A percentile compares a stretch with the other conserved stretches of the same genome.
These are phyloP conservation scores for Candida krabiensis DNA, from an alignment of 805 yeast species.

Conservation along the genomic window DNA sequence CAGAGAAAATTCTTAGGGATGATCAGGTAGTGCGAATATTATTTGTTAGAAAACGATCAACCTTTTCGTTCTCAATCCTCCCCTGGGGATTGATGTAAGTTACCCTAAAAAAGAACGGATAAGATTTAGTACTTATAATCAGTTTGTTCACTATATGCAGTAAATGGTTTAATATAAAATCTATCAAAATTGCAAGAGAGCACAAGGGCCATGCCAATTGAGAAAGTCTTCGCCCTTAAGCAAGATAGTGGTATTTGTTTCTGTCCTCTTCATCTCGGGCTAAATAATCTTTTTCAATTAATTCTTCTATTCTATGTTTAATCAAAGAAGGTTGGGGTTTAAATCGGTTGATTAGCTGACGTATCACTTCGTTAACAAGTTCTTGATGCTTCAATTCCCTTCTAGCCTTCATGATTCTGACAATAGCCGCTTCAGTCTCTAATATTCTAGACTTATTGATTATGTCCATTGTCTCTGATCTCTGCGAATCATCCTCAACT, in stretches of 20 bases:
- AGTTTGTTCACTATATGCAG: too few relatives aligned
- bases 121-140: too few relatives aligned
- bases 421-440: conserved; percentile 82
- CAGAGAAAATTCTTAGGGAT: too few relatives aligned
- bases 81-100: too few relatives aligned
- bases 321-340: conserved; percentile 66
- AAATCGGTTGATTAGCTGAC: conserved; percentile 61
- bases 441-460: conserved; percentile 63
- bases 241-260: conserved; percentile 65
- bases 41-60: too few relatives aligned
- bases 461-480: conserved; percentile 51
- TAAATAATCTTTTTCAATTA: conserved; percentile 80
- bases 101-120: too few relatives aligned
- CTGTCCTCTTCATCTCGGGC: conserved; percentile 66
- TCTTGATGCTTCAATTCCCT: conserved; percentile 62
- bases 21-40: too few relatives aligned
- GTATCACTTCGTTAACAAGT: conserved; percentile 62
- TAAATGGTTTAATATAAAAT: too few relatives aligned
- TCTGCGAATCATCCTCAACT: conserved; percentile 54
- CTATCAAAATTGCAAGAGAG: too few relatives aligned
- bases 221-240: too few relatives aligned
- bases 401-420: conserved; percentile 81
- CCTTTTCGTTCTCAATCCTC: too few relatives aligned
- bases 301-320: conserved; percentile 69
- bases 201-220: too few relatives aligned